Evolutionary conservation across 495 filamentous ascomycete genomes (phyloP).

Genomic region (Stereocaulon alpinum): DNA sequence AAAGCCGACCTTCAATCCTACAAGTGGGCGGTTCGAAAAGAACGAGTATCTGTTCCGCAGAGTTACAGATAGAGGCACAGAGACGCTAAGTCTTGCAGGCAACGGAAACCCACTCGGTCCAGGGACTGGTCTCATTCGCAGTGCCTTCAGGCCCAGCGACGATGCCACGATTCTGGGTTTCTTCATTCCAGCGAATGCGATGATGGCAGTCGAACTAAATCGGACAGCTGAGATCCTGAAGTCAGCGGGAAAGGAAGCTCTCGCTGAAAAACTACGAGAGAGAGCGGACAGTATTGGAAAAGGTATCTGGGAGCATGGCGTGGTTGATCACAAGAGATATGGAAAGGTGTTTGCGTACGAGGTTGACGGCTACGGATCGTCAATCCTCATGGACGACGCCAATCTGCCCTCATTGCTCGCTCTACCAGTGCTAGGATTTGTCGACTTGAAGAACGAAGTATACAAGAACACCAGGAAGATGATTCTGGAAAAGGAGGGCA

Average conservation of each 20-base stretch:
- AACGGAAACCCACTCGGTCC: constrained; percentile 83
- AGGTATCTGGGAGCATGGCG: constrained; percentile 81
- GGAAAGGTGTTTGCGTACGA: constrained; percentile 94
- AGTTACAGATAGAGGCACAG: constrained; percentile 68
- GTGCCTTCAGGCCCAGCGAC: constrained; percentile 92
- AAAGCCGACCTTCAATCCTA: constrained; percentile 62
- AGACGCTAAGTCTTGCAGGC: constrained; percentile 75
- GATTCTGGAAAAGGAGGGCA: constrained; percentile 66
- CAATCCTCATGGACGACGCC: constrained; percentile 93
- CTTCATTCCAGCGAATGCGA: constrained; percentile 92
- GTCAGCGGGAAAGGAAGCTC: constrained; percentile 40
- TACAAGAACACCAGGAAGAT: constrained; percentile 91
- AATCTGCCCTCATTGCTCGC: constrained; percentile 88
- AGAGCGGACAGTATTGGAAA: constrained; percentile 59
- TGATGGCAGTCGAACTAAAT: constrained; percentile 86
- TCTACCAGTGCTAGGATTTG: constrained; percentile 78
- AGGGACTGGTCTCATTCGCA: constrained; percentile 76
- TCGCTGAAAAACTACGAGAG: constrained; percentile 45
- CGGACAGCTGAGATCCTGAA: constrained; percentile 60
- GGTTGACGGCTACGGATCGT: constrained; percentile 88
- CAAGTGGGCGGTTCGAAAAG: constrained; percentile 48
- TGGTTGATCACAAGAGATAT: constrained; percentile 71
- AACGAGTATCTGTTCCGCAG: constrained; percentile 87
- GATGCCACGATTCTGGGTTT: constrained; percentile 94
- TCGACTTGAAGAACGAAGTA: constrained; percentile 49